phyloP scores from a whole-genome alignment of 2,329 filamentous ascomycete species.

The Verticillium zaregamsianum region DNA sequence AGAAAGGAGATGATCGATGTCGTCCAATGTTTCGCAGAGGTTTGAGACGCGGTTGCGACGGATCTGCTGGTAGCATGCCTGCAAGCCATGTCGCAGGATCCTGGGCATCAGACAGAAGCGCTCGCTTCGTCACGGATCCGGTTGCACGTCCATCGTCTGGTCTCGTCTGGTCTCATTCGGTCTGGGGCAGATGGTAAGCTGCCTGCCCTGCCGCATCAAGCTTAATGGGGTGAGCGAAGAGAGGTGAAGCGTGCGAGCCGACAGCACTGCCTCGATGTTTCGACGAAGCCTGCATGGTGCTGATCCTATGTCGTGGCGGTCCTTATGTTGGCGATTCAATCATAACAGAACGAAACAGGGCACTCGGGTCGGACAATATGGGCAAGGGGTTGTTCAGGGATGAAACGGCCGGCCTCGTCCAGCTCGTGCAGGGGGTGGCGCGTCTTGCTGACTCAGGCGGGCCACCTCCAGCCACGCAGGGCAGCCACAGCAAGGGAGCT shows the following conservation, averaged over 20 bases:
- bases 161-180: neutral
- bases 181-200: neutral
- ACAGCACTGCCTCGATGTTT: neutral
- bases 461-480: neutral
- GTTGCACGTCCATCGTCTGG: neutral
- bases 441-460: neutral
- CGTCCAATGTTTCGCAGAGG: neutral
- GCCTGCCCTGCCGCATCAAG: neutral
- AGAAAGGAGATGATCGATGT: neutral
- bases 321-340: neutral
- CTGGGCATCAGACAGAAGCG: neutral
- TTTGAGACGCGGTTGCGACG: neutral
- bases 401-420: neutral
- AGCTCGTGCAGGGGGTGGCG: neutral
- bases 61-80: neutral
- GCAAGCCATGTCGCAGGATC: neutral
- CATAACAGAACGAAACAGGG: neutral
- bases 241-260: neutral
- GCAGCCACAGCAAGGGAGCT: neutral
- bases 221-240: neutral
- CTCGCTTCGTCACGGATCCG: neutral
- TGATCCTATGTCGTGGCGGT: neutral
- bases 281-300: neutral
- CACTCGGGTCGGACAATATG: neutral
- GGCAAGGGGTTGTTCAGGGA: neutral